Percentiles rank a stretch among this genome's conserved stretches.
Conservation (phyloP, 352 stramenopile species). For the Phytophthora colocasiae region DNA sequence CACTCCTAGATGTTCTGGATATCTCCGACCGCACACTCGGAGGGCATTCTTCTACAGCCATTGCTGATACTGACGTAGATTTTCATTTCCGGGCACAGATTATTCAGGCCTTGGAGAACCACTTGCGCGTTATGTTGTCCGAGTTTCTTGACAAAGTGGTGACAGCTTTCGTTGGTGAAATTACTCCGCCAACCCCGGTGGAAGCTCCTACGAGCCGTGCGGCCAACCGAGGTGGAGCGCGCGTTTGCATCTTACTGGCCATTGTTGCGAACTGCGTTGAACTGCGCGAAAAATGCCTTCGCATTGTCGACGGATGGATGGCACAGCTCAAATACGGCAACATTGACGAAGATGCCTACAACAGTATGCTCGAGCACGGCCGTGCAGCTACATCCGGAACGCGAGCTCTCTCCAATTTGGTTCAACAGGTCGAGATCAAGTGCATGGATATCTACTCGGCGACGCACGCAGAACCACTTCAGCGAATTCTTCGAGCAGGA, state of each 20-base stretch:
- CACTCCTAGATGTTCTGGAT: slow-evolving; percentile 58
- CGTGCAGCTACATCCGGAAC: slow-evolving; percentile 30
- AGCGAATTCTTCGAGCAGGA: slow-evolving; percentile 54
- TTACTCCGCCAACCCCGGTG: slow-evolving; percentile 46
- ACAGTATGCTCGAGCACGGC: slow-evolving; percentile 25
- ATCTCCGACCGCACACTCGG: slow-evolving; percentile 23
- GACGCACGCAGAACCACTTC: slow-evolving; percentile 56
- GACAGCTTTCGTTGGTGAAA: slow-evolving; percentile 47
- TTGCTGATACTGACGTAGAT: slow-evolving; percentile 16
- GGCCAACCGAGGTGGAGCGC: slow-evolving; percentile 35
- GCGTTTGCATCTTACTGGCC: slow-evolving; percentile 67
- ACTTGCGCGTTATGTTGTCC: slow-evolving; percentile 59
- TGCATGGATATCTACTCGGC: slow-evolving; percentile 71
- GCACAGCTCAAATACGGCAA: slow-evolving; percentile 40
- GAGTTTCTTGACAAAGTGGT: slow-evolving; percentile 60
- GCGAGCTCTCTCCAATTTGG: slow-evolving; percentile 42
- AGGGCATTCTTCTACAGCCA: neutral
- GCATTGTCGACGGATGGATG: slow-evolving; percentile 57
- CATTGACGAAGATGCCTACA: slow-evolving; percentile 25
- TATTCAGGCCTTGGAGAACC: slow-evolving; percentile 49
- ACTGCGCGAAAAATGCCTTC: slow-evolving; percentile 62
- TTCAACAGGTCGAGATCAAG: slow-evolving; percentile 58
- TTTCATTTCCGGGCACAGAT: slow-evolving; percentile 35
- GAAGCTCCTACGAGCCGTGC: slow-evolving; percentile 31
- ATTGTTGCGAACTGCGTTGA: slow-evolving; percentile 80